These are phyloP conservation scores for Yarrowia alimentaria DNA, from an alignment of 805 yeast species.

Conservation along the genomic window DNA sequence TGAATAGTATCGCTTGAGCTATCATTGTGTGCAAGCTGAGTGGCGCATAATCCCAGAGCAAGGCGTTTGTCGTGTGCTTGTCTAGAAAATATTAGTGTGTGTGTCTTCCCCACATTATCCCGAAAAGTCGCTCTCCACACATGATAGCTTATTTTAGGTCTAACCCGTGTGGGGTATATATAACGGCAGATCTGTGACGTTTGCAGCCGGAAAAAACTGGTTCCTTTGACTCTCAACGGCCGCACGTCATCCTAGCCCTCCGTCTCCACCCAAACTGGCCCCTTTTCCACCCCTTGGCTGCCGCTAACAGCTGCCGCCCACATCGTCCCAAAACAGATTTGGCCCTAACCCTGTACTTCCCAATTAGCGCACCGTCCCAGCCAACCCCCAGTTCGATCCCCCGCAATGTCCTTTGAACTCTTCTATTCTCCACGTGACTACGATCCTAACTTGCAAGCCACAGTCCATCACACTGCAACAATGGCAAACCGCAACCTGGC, in stretches of 20 bases:
- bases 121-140: conserved; percentile 9
- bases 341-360: too few relatives aligned
- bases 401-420: conserved; percentile 10
- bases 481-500: conserved; percentile 16
- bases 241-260: too few relatives aligned
- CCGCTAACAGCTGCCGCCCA: too few relatives aligned
- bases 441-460: background rate
- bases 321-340: too few relatives aligned
- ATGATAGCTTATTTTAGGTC: conserved; percentile 3
- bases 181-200: background rate
- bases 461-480: conserved; percentile 7
- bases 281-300: too few relatives aligned
- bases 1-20: conserved; percentile 4
- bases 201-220: too few relatives aligned
- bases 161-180: background rate
- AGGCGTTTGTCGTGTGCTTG: conserved; percentile 5
- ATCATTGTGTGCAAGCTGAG: background rate
- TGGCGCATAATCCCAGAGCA: background rate
- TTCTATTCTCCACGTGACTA: background rate
- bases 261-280: too few relatives aligned
- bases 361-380: background rate
- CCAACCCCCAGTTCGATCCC: background rate
- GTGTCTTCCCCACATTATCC: conserved; percentile 19
- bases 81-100: background rate
- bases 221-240: too few relatives aligned